Evolutionary conservation across 2,329 filamentous ascomycete genomes (phyloP).

Genomic region (Claviceps arundinis): DNA sequence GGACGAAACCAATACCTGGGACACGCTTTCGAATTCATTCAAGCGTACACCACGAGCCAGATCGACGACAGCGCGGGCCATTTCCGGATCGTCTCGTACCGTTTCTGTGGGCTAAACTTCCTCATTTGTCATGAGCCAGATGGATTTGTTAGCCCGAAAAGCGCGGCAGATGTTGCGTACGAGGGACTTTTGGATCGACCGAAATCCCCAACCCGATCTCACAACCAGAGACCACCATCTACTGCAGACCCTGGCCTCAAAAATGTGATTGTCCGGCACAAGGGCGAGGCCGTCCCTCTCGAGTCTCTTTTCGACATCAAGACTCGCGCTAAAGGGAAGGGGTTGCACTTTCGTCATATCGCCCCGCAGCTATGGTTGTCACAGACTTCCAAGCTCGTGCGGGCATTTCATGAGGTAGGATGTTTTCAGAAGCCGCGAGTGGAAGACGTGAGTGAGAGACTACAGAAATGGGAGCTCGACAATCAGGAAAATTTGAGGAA

Average conservation of each 20-base stretch:
- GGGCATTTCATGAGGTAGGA: constrained; percentile 26
- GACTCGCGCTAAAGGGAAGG: constrained; percentile 22
- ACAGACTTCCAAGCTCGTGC: constrained; percentile 33
- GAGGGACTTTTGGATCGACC: constrained; percentile 12
- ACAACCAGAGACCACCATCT: constrained; percentile 1
- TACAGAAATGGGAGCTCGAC: constrained; percentile 22
- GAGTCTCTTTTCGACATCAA: constrained; percentile 31
- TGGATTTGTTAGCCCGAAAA: constrained; percentile 19
- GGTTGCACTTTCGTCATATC: constrained; percentile 21
- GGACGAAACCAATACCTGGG: constrained; percentile 23
- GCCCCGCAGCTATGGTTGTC: constrained; percentile 30
- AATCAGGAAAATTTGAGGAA: constrained; percentile 18
- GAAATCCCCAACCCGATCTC: constrained; percentile 13
- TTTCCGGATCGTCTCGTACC: constrained; percentile 31
- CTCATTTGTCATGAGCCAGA: constrained; percentile 31
- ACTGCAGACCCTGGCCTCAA: constrained; percentile 8
- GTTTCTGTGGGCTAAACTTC: constrained; percentile 25
- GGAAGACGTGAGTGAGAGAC: constrained; percentile 21
- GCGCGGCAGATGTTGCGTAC: no score
- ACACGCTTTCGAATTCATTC: constrained; percentile 31
- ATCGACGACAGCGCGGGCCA: constrained; percentile 27
- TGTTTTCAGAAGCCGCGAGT: constrained; percentile 16
- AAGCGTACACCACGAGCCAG: constrained; percentile 24
- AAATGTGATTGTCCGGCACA: constrained; percentile 17
- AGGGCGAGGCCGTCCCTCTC: constrained; percentile 19